Base-by-base conservation (phyloP, 371 early-diverging fungal species). In the Paramicrosporidium saccamoebae region DNA sequence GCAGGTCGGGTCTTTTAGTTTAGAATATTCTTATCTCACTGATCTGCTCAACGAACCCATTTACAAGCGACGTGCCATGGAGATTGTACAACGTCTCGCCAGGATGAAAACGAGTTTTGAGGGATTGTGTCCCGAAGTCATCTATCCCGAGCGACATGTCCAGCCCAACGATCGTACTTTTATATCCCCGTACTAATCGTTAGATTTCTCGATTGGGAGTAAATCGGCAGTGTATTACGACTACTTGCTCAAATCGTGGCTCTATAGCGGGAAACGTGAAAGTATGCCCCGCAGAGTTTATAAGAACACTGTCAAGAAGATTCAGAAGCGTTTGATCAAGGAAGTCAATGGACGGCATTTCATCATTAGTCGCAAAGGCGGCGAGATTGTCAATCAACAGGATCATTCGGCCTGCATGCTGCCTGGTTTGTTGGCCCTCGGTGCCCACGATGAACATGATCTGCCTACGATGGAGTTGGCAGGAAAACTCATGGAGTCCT, bases 1-100 rank as follows among this genome's bases (percentile, higher is more conserved):
- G 4, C 82, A 81, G 29, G 78, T 62, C 0, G 64, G 78, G 1
- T 71, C 79, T 0, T 32, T 86, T 13, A 55, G 79, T 28, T 30
- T 90, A 10, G 92, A 90, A 36, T 74, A 74, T 40, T 74, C 72
- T 24, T 57, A 65, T 20, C 39, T 90, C 19, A 52, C 60, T 9
- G 47, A 69, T 27, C 29, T 81, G 11, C 73, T 73, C 2, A 58
- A 57, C 0, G 46, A 72, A 23, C 39, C 47, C 12, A 51, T 48
- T 28, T 81, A 69, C 37, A 62, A 64, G 42, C 31, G 55, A 26
- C 48, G 48, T 1, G 67, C 55, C 1, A 64, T 74, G 34, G 44
- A 48, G 4, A 59, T 68, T 2, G 58, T 60, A 43, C 32, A 52
- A n/a, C n/a, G n/a, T n/a, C n/a, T n/a, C n/a, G n/a, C n/a, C n/a